Conservation (phyloP, 495 filamentous ascomycete species). For the Podospora comata region DNA sequence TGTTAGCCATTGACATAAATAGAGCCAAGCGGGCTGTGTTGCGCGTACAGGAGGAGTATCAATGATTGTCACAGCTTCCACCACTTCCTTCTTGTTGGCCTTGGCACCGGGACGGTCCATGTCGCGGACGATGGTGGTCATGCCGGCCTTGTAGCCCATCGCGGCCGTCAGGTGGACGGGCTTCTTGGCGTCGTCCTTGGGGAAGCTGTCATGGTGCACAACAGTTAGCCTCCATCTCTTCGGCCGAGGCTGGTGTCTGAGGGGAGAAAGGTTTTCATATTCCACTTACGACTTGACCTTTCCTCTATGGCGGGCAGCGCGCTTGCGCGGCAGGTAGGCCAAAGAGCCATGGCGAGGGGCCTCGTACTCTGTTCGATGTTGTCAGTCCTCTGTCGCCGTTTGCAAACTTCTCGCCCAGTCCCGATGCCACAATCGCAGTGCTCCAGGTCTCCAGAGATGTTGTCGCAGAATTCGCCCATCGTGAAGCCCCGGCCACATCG, state of each 20-base stretch:
- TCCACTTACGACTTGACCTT: conserved; percentile 91
- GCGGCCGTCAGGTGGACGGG: conserved; percentile 96
- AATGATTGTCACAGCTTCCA: conserved; percentile 98
- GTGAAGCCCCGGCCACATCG: conserved; percentile 10
- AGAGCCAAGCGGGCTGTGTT: conserved; percentile 62
- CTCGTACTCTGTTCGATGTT: conserved; percentile 62
- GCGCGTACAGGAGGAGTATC: conserved; percentile 97
- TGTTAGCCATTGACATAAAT: conserved; percentile 58
- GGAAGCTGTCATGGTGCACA: conserved; percentile 65
- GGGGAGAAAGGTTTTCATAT: conserved; percentile 11
- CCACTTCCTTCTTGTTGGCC: conserved; percentile 99
- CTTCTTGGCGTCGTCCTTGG: conserved; percentile 99
- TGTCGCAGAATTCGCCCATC: neutral
- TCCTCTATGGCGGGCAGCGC: conserved; percentile 90
- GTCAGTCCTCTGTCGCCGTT: conserved; percentile 8
- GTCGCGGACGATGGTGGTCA: conserved; percentile 99
- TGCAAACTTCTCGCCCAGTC: neutral
- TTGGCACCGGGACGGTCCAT: conserved; percentile 99
- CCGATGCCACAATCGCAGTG: conserved; percentile 1
- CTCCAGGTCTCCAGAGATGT: neutral
- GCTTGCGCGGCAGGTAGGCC: conserved; percentile 96
- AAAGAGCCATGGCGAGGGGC: conserved; percentile 98
- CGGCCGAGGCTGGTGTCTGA: neutral
- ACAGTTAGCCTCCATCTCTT: conserved; percentile 24
- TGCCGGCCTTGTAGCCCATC: conserved; percentile 99